Evolutionary conservation across 495 filamentous ascomycete species (phyloP), one percentile per base, ranked within the genome.

Genomic region (Hypoxylon crocopeplum): DNA sequence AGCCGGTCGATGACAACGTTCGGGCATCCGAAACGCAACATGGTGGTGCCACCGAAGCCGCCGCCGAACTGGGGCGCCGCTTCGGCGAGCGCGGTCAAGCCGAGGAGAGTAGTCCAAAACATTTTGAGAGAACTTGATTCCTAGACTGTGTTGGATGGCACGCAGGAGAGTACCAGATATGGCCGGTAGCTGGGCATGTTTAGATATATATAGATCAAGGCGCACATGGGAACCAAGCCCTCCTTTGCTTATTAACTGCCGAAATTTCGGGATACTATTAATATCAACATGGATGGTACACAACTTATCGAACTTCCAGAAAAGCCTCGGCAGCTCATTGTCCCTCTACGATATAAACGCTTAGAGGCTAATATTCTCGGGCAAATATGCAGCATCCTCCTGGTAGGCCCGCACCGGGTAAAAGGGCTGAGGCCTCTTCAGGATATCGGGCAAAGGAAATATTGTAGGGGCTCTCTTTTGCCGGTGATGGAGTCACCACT

Each of bases 11-110:
- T 75, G 56, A 74, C 70, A 1, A 78, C 65, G 33, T 78, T 69
- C 12, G 69, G 32, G 64, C 77, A 80, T 12, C 73, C 75, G 63
- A 80, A 80, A 7, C 77, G 75, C 38, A 80, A 57, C 76, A 79
- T 78, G 44, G 72, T 76, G n/a, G 64, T 32, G 34, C 69, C 64
- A 34, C 69, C 62, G 41, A 59, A 49, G 32, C 56, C 59, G 13
- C 71, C 66, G 12, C 69, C 69, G 20, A 69, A 68, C 61, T 74
- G 68, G 38, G 75, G 75, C 7, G 68, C 66, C 50, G 75, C 74
- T 47, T 72, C 67, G 45, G 61, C 72, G 46, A 73, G 42, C 16
- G 72, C 72, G 48, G 72, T 38, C 27, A 77, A 46, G 53, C 67
- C 53, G 63, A 77, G 66, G 33, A 77, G 48, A 21, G 70, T 50